Evolutionary conservation across 2,329 filamentous ascomycete genomes (phyloP).

Genomic region (Podosphaera leucotricha): DNA sequence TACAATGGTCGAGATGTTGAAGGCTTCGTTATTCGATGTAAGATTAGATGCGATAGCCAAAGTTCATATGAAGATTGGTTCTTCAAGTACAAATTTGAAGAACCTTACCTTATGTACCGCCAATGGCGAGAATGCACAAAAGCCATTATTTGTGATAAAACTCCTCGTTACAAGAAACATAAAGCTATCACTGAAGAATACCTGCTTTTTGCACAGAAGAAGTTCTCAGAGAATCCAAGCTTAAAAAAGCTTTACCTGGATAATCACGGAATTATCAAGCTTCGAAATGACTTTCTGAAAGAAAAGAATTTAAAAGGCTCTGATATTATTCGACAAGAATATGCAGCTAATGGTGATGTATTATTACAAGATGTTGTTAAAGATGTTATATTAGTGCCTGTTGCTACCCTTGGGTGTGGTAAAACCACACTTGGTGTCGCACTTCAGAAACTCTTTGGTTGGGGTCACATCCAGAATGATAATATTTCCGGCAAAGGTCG

Average conservation of each 20-base stretch:
- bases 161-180: constrained; percentile 68
- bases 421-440: constrained; percentile 85
- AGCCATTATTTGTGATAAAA: constrained; percentile 50
- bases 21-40: constrained; percentile 89
- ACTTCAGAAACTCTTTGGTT: constrained; percentile 59
- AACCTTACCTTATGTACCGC: constrained; percentile 94
- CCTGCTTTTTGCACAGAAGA: constrained; percentile 52
- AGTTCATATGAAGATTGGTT: constrained; percentile 75
- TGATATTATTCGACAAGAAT: constrained; percentile 62
- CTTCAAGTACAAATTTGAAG: constrained; percentile 99
- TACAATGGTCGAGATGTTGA: constrained; percentile 86
- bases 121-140: constrained; percentile 98
- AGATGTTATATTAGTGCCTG: constrained; percentile 65
- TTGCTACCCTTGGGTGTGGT: constrained; percentile 85
- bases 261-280: constrained; percentile 85
- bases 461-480: constrained; percentile 92
- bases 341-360: constrained; percentile 24
- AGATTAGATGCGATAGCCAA: constrained; percentile 25
- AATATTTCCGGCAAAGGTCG: constrained; percentile 67
- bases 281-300: constrained; percentile 69
- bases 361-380: constrained; percentile 32
- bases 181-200: constrained; percentile 78
- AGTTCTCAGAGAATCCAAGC: constrained; percentile 42
- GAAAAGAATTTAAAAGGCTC: constrained; percentile 68
- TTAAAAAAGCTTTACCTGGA: constrained; percentile 50